phyloP scores from a whole-genome alignment of 148 eudicot species.

The Spergularia bocconei region DNA sequence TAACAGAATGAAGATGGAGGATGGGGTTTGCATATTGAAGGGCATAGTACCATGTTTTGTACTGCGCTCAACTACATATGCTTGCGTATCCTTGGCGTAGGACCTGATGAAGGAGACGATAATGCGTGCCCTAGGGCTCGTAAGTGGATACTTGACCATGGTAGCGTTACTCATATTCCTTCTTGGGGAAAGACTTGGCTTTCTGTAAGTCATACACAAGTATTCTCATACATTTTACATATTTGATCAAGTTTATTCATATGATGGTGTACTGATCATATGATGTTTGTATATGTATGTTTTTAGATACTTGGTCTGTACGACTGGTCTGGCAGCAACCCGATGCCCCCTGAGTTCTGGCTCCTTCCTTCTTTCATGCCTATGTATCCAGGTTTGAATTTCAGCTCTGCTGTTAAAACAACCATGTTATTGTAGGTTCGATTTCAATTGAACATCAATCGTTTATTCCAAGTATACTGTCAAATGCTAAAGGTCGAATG shows the following conservation, averaged over 20 bases:
- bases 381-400: slow-evolving; percentile 32
- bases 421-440: too few relatives aligned
- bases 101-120: slow-evolving; percentile 32
- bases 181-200: slow-evolving; percentile 59
- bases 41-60: slow-evolving; percentile 44
- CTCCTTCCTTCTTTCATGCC: slow-evolving; percentile 34
- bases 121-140: slow-evolving; percentile 33
- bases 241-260: too few relatives aligned
- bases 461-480: background rate
- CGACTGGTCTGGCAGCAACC: slow-evolving; percentile 43
- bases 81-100: slow-evolving; percentile 44
- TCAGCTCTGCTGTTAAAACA: too few relatives aligned
- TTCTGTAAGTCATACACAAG: slow-evolving; percentile 25
- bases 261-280: too few relatives aligned
- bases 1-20: slow-evolving; percentile 53
- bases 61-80: slow-evolving; percentile 41
- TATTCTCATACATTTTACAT: too few relatives aligned
- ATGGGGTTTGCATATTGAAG: slow-evolving; percentile 50
- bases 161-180: slow-evolving; percentile 40
- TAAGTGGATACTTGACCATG: slow-evolving; percentile 51
- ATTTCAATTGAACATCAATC: too few relatives aligned
- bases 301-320: slow-evolving; percentile 34
- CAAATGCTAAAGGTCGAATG: too few relatives aligned
- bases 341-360: slow-evolving; percentile 46
- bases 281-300: background rate